Evolutionary conservation across 2,329 filamentous ascomycete species (phyloP).

Genomic region (Calonectria fujianensis): DNA sequence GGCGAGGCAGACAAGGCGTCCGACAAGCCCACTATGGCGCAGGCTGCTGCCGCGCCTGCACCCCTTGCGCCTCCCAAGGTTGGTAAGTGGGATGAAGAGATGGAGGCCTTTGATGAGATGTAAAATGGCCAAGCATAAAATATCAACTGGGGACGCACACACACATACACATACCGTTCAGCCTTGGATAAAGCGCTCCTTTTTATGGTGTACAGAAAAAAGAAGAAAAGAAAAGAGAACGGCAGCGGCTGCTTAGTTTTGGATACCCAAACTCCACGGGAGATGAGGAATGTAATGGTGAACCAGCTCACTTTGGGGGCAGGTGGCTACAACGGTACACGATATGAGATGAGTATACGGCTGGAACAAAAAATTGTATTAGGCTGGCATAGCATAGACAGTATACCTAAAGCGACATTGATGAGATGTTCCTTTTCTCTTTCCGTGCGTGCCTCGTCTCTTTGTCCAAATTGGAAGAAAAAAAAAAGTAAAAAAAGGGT

Average conservation of each 20-base stretch:
- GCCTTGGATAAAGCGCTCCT: background rate
- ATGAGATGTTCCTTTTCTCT: constrained; percentile 36
- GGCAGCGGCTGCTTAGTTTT: constrained; percentile 14
- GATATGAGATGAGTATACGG: constrained; percentile 34
- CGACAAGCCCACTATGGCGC: constrained; percentile 56
- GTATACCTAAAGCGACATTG: constrained; percentile 51
- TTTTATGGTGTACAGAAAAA: constrained; percentile 9
- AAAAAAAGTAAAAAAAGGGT: constrained; percentile 52
- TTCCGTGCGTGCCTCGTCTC: constrained; percentile 23
- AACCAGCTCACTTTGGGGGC: background rate
- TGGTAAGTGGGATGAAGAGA: constrained; percentile 75
- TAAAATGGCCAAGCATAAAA: constrained; percentile 51
- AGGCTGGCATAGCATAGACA: constrained; percentile 50
- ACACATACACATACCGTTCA: background rate
- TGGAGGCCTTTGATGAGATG: constrained; percentile 70
- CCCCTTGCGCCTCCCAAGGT: constrained; percentile 58
- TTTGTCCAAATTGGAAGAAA: constrained; percentile 46
- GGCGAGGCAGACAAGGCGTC: constrained; percentile 34
- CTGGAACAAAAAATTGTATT: constrained; percentile 47
- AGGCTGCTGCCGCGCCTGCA: constrained; percentile 52
- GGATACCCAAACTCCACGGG: constrained; percentile 14
- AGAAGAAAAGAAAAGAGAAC: constrained; percentile 27
- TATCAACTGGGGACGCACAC: background rate
- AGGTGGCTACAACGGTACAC: constrained; percentile 18
- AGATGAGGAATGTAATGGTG: constrained; percentile 37